A percentile compares a stretch with the other conserved stretches of the same genome.
These are phyloP conservation scores for Tolypocladium guangdongense DNA, from an alignment of 2,329 filamentous ascomycete genomes.

Conservation along the genomic window DNA sequence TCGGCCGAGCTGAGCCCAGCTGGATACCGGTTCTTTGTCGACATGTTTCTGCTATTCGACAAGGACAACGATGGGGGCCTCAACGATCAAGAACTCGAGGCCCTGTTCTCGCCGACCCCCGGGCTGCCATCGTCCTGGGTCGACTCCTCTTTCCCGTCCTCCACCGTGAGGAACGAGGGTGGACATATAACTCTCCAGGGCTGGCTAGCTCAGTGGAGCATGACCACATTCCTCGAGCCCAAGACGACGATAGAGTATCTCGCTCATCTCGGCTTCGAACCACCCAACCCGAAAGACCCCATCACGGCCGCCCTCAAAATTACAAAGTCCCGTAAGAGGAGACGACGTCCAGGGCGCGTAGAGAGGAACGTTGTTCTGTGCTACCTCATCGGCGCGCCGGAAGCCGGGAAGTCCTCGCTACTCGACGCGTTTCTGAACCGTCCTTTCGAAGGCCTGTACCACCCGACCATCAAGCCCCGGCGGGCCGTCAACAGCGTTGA, in stretches of 20 bases:
- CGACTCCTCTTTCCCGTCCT: constrained; percentile 82
- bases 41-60: constrained; percentile 88
- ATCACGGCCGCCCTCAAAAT: constrained; percentile 81
- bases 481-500: constrained; percentile 95
- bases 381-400: constrained; percentile 77
- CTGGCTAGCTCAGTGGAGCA: constrained; percentile 98
- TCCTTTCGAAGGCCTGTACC: constrained; percentile 73
- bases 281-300: constrained; percentile 60
- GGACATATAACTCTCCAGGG: constrained; percentile 93
- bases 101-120: constrained; percentile 86
- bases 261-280: constrained; percentile 90
- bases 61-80: constrained; percentile 95
- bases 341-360: constrained; percentile 70
- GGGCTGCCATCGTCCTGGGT: constrained; percentile 80
- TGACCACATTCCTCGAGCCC: constrained; percentile 95
- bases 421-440: constrained; percentile 86
- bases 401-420: constrained; percentile 82
- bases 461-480: constrained; percentile 88
- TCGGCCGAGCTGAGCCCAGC: constrained; percentile 90
- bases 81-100: constrained; percentile 73
- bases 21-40: constrained; percentile 95
- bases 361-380: constrained; percentile 92
- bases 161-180: constrained; percentile 88
- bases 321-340: constrained; percentile 81
- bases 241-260: constrained; percentile 94